Evolutionary conservation across 139 green algal genomes (phyloP), one percentile per base, ranked within the genome.

Genomic region (Chlorella sp.): DNA sequence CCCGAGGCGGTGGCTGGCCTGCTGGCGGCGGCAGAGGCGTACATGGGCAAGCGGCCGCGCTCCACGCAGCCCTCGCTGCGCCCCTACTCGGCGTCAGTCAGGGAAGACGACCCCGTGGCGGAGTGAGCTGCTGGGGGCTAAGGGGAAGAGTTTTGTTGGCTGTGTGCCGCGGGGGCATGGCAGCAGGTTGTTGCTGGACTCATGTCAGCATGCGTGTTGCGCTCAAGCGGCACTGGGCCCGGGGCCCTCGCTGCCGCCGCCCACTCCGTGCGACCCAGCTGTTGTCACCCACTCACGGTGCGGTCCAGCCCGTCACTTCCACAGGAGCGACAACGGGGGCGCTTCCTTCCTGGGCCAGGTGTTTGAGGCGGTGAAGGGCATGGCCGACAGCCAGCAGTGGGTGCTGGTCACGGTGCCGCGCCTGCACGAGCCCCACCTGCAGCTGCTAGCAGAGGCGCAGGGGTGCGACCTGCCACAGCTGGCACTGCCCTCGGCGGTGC

Each of bases 301-400:
- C 73, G 34, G 20, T 38, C 1, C 40, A 3, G 32, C 54, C 6
- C 28, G 54, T 5, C 56, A 14, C 70, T 56, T 40, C n/a, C n/a
- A n/a, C 90, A 92, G 90, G 86, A 92, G 85, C 72, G 94, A 96
- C 87, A 95, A 90, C 73, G 94, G 94, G 34, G 92, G 87, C 40
- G 91, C 94, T 38, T 92, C 81, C 84, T 97, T 96, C 87, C 75
- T 97, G 43, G 65, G 69, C 0, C 82, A 92, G 76, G 81, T 95
- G 41, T 92, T 90, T 86, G 43, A 73, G 3, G 89, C 92, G 1
- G 82, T 94, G 38, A 48, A 84, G 48, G 91, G 92, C 69, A 84
- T 90, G 86, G 65, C 73, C 30, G 76, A 88, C 16, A 76, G 73
- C 1, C 54, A 70, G 51, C 38, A 40, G 0, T 96, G 89, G 90